These are phyloP conservation scores for Leccinum variabile DNA, from an alignment of 1,284 basidiomycete genomes.

Conservation along the genomic window DNA sequence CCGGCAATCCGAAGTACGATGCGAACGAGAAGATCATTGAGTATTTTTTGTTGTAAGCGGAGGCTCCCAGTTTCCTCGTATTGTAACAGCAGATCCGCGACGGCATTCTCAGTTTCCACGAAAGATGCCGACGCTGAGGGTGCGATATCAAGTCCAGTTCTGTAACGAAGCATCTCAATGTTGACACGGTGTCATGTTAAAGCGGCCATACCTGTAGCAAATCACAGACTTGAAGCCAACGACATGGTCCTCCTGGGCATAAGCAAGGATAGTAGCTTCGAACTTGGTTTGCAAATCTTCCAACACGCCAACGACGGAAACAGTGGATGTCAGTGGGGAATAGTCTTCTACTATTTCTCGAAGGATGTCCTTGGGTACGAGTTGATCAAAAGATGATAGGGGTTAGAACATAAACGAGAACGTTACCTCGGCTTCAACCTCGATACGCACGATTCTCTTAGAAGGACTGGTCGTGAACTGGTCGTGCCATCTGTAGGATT, in stretches of 20 bases:
- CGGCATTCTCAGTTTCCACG: conserved; percentile 33
- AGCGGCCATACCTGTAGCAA: conserved; percentile 50
- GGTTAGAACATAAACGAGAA: conserved; percentile 1
- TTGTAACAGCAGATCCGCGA: conserved; percentile 33
- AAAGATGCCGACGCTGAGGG: conserved; percentile 15
- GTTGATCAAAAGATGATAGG: conserved; percentile 10
- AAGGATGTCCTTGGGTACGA: conserved; percentile 37
- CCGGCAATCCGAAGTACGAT: conserved; percentile 53
- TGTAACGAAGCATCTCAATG: not conserved
- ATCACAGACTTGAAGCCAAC: conserved; percentile 73
- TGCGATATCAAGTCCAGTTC: conserved; percentile 63
- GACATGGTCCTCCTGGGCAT: conserved; percentile 49
- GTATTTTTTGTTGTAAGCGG: conserved; percentile 56
- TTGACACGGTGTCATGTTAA: not conserved
- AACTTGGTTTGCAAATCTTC: conserved; percentile 39
- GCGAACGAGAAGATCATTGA: conserved; percentile 70
- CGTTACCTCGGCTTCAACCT: conserved; percentile 65
- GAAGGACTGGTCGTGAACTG: conserved; percentile 50
- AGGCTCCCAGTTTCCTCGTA: conserved; percentile 39
- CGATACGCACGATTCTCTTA: conserved; percentile 65
- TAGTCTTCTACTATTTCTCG: conserved; percentile 27
- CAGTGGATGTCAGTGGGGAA: conserved; percentile 18
- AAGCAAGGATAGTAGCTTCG: conserved; percentile 32
- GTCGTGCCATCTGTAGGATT: conserved; percentile 61
- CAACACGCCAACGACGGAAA: conserved; percentile 29